Percentiles rank a stretch among this genome's conserved stretches.
Evolutionary conservation across 345 rosid genomes (phyloP).

Genomic region (Corymbia maculata): DNA sequence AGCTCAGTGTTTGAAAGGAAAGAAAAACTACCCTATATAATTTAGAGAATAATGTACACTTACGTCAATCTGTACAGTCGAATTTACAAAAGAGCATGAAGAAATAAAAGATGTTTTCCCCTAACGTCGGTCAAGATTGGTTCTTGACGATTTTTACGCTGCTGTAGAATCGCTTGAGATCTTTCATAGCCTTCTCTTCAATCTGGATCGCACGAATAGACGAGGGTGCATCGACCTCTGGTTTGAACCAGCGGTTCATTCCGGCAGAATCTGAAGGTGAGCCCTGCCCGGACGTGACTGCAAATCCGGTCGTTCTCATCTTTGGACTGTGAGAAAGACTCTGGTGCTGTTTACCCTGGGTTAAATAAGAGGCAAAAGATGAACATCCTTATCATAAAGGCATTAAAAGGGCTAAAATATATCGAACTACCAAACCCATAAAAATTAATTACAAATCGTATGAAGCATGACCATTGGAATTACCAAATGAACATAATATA

Average conservation of each 20-base stretch:
- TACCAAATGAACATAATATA: background rate
- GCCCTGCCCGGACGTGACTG: conserved; percentile 49
- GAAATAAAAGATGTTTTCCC: background rate
- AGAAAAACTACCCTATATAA: background rate
- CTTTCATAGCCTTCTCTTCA: conserved; percentile 94
- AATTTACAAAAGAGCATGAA: conserved; percentile 12
- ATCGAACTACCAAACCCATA: background rate
- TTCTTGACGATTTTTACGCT: conserved; percentile 75
- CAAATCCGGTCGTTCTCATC: conserved; percentile 63
- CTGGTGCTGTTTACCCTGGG: conserved; percentile 59
- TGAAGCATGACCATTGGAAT: background rate
- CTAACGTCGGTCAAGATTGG: conserved; percentile 19
- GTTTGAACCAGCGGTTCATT: conserved; percentile 89
- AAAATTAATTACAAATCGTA: background rate
- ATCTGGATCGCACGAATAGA: conserved; percentile 85
- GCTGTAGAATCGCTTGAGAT: conserved; percentile 80
- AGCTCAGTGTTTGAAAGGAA: background rate
- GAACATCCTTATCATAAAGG: background rate
- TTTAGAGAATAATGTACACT: conserved; percentile 10
- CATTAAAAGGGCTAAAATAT: background rate
- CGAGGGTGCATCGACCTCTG: conserved; percentile 61
- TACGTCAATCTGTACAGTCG: conserved; percentile 19
- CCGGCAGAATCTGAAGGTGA: conserved; percentile 85
- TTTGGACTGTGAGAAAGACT: conserved; percentile 63
- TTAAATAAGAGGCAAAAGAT: background rate